Percentiles rank a stretch among this genome's conserved stretches.
Conservation (phyloP, 768 basidiomycete species). For the Cytidiella melzeri region DNA sequence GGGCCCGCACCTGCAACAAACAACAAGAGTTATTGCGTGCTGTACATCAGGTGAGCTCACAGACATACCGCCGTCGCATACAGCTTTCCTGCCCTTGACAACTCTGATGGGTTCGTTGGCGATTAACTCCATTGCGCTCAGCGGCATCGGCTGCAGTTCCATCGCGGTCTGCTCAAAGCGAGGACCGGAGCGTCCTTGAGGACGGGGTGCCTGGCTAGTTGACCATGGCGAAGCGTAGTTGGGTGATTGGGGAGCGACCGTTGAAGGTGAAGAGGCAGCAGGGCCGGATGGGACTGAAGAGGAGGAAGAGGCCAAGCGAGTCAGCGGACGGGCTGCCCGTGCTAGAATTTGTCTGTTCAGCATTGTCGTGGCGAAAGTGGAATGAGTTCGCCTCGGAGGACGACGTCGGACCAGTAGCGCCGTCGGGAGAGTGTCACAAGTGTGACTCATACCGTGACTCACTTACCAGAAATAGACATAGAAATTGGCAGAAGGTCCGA, state of each 20-base stretch:
- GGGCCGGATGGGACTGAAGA: conserved; percentile 14
- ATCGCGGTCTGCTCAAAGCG: conserved; percentile 91
- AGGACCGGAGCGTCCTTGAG: conserved; percentile 51
- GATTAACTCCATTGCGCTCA: conserved; percentile 89
- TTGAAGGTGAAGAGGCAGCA: conserved; percentile 21
- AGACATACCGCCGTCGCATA: conserved; percentile 85
- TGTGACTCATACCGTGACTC: no score
- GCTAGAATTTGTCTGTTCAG: conserved; percentile 23
- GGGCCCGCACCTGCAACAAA: conserved; percentile 72
- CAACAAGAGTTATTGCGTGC: no score
- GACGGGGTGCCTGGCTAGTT: conserved; percentile 69
- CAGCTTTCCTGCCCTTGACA: conserved; percentile 76
- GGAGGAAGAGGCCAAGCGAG: conserved; percentile 22
- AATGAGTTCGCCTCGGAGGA: background rate
- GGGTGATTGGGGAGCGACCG: conserved; percentile 64
- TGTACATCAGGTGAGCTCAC: no score
- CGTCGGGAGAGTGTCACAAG: background rate
- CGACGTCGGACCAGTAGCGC: conserved; percentile 1
- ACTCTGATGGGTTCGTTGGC: conserved; percentile 79
- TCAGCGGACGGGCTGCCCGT: conserved; percentile 22
- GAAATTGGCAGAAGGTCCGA: background rate
- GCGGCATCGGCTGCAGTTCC: conserved; percentile 82
- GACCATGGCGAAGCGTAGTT: conserved; percentile 85
- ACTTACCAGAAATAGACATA: no score
- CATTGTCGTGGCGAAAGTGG: conserved; percentile 13